These are phyloP conservation scores for Candida maltosa DNA, from an alignment of 805 yeast genomes.

Conservation along the genomic window DNA sequence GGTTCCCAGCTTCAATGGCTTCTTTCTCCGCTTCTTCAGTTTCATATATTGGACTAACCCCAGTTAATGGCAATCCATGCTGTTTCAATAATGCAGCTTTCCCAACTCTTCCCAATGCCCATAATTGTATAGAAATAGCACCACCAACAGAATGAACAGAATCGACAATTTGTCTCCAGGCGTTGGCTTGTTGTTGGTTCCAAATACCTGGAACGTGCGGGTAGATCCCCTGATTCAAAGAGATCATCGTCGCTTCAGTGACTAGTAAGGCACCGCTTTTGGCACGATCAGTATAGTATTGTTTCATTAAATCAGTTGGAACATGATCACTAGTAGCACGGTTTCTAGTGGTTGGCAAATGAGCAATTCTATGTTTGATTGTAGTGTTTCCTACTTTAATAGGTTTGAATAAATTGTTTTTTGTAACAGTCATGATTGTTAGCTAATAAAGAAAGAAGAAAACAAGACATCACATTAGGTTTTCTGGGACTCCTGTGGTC, in stretches of 20 bases:
- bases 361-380: constrained; percentile 18
- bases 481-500: too few species aligned
- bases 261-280: constrained; percentile 23
- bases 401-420: constrained; percentile 29
- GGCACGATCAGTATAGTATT: constrained; percentile 30
- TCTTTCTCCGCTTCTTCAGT: constrained; percentile 13
- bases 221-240: constrained; percentile 38
- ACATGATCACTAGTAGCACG: constrained; percentile 19
- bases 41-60: constrained; percentile 14
- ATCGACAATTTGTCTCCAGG: constrained; percentile 47
- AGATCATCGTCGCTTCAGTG: constrained; percentile 31
- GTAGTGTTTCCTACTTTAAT: constrained; percentile 29
- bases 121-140: constrained; percentile 45
- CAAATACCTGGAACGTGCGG: constrained; percentile 48
- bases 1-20: constrained; percentile 17
- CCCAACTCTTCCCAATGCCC: constrained; percentile 49
- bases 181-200: constrained; percentile 42
- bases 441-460: too few species aligned
- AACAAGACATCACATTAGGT: too few species aligned
- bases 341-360: constrained; percentile 25
- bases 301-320: constrained; percentile 27
- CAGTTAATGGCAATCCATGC: constrained; percentile 16
- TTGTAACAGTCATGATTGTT: too few species aligned
- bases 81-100: constrained; percentile 21
- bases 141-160: constrained; percentile 45